Conservation (phyloP, 1,284 basidiomycete genomes). For the Malassezia japonica region DNA sequence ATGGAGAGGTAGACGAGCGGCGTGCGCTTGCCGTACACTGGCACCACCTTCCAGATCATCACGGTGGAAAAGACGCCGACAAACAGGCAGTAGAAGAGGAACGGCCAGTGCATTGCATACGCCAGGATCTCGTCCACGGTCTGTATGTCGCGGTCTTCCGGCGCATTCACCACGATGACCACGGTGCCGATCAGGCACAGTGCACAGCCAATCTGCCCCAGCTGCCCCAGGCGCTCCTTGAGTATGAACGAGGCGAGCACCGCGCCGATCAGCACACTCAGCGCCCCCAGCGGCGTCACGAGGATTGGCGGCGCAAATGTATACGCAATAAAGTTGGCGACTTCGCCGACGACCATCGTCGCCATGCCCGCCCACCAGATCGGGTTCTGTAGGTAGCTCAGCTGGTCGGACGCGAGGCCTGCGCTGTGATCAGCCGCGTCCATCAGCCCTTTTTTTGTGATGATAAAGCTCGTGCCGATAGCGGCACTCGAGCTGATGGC, state of each 20-base stretch:
- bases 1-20: constrained; percentile 89
- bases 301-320: constrained; percentile 95
- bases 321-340: constrained; percentile 97
- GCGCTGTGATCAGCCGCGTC: constrained; percentile 40
- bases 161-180: constrained; percentile 92
- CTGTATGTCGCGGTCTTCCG: constrained; percentile 83
- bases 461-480: constrained; percentile 47
- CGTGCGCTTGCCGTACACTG: constrained; percentile 75
- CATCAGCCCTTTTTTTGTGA: constrained; percentile 47
- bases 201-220: constrained; percentile 84
- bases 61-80: constrained; percentile 66
- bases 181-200: constrained; percentile 81
- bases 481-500: constrained; percentile 44
- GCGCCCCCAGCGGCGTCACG: constrained; percentile 86
- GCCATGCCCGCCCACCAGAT: constrained; percentile 98
- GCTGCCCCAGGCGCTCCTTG: constrained; percentile 83
- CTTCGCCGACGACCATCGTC: constrained; percentile 55
- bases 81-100: constrained; percentile 72
- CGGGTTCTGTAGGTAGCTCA: constrained; percentile 72
- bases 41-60: constrained; percentile 77
- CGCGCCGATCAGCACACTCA: constrained; percentile 79
- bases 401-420: constrained; percentile 43
- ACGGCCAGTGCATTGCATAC: constrained; percentile 73
- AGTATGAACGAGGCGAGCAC: constrained; percentile 66
- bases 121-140: constrained; percentile 88